Evolutionary conservation across 2,329 filamentous ascomycete genomes (phyloP).

Genomic region (Rutstroemia sp.): DNA sequence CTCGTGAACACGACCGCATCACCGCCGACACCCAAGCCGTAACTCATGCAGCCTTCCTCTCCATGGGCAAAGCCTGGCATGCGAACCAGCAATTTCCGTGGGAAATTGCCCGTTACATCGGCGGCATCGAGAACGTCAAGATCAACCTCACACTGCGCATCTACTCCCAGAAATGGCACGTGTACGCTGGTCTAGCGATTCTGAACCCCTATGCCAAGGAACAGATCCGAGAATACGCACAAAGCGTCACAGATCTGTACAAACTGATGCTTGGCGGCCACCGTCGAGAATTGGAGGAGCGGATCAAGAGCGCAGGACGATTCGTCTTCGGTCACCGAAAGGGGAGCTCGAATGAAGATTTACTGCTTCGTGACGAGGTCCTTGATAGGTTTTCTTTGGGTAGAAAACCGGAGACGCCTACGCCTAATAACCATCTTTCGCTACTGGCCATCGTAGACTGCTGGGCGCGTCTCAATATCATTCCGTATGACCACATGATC

Average conservation of each 20-base stretch:
- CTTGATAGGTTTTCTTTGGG: conserved; percentile 85
- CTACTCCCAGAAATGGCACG: conserved; percentile 98
- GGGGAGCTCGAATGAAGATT: conserved; percentile 50
- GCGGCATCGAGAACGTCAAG: conserved; percentile 98
- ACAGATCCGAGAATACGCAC: conserved; percentile 91
- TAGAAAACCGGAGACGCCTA: conserved; percentile 44
- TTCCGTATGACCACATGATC: conserved; percentile 99
- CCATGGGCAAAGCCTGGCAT: conserved; percentile 97
- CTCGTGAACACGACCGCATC: conserved; percentile 87
- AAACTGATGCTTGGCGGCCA: conserved; percentile 93
- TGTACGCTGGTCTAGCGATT: conserved; percentile 95
- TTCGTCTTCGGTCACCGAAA: conserved; percentile 53
- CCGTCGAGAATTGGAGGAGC: conserved; percentile 60
- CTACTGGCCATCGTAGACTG: conserved; percentile 97
- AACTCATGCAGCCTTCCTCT: conserved; percentile 92
- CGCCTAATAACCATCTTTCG: conserved; percentile 89
- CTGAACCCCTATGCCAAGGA: conserved; percentile 86
- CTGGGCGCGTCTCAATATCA: conserved; percentile 89
- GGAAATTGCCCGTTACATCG: conserved; percentile 92
- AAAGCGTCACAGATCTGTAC: conserved; percentile 87
- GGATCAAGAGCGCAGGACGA: conserved; percentile 74
- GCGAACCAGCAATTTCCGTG: conserved; percentile 94
- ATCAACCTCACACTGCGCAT: conserved; percentile 97
- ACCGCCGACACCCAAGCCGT: conserved; percentile 98
- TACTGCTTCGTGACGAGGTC: conserved; percentile 69